Evolutionary conservation across 345 rosid species (phyloP), one percentile per base, ranked within the genome.

Genomic region (Melaleuca alternifolia): DNA sequence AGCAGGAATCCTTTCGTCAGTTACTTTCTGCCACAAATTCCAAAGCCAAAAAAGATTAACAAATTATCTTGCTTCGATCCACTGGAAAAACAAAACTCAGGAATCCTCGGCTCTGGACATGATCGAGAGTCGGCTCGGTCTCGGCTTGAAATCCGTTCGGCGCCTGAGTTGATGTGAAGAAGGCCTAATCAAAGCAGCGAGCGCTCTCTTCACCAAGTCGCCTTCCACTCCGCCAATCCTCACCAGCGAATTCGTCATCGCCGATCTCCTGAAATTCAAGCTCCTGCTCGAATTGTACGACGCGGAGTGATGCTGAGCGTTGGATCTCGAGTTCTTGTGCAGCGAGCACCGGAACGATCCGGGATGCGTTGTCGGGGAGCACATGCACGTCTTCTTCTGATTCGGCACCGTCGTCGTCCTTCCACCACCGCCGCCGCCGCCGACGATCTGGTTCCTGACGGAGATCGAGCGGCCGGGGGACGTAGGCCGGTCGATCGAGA

Each of bases 161-260:
- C 95, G 92, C 87, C 92, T 88, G 54, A 91, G 92, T 86, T 92
- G 93, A 84, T 94, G 93, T 8, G 96, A 93, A 6, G 95, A 94
- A 8, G 96, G 96, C 23, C 95, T 86, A 28, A 94, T 94, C 89
- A 94, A 84, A 10, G 95, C 94, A 5, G 94, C 85, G 50, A 93
- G 82, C 6, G 95, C 94, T 87, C 96, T 90, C 71, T 87, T 94
- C 50, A 94, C 94, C 93, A 90, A 85, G 65, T 94, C 96, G 21
- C 96, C 96, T 71, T 94, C 96, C 41, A 94, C 94, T 33, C 96
- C 95, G 24, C 94, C 89, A 79, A 94, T 93, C 84, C 96, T 93
- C 44, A 92, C 94, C 6, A 94, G 88, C 12, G 96, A 93, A 82
- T 94, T 94, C 88, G 89, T 92, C 95, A 94, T 94, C 44, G 95